phyloP scores from a whole-genome alignment of 1,284 basidiomycete species.

The Lignosus rhinocerotis region DNA sequence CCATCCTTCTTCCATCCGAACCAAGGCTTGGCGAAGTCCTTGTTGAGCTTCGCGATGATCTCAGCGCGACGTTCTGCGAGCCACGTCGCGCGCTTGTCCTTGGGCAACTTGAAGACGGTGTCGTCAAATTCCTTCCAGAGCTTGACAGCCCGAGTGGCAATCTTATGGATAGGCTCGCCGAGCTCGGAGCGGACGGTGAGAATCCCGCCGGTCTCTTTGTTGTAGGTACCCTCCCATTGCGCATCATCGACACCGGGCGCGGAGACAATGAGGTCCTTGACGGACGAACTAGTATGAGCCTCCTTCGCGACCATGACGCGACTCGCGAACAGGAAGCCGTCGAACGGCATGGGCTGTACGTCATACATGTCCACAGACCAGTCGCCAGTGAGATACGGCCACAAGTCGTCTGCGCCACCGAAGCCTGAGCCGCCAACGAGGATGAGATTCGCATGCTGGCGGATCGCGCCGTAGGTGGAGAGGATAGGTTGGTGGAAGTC shows the following conservation, averaged over 20 bases:
- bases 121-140: slow-evolving; percentile 99
- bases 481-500: slow-evolving; percentile 98
- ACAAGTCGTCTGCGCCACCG: slow-evolving; percentile 92
- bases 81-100: slow-evolving; percentile 93
- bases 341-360: slow-evolving; percentile 97
- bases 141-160: slow-evolving; percentile 94
- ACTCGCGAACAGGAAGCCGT: slow-evolving; percentile 94
- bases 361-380: slow-evolving; percentile 86
- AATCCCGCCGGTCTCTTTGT: slow-evolving; percentile 93
- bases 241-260: slow-evolving; percentile 91
- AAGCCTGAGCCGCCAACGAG: slow-evolving; percentile 98
- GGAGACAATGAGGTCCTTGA: slow-evolving; percentile 96
- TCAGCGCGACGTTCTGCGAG: slow-evolving; percentile 85
- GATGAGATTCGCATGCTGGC: slow-evolving; percentile 85
- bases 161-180: slow-evolving; percentile 99
- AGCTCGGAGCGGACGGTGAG: slow-evolving; percentile 97
- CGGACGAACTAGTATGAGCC: slow-evolving; percentile 90
- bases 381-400: slow-evolving; percentile 96
- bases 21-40: slow-evolving; percentile 96
- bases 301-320: slow-evolving; percentile 99
- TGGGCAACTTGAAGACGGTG: slow-evolving; percentile 90
- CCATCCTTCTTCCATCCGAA: slow-evolving; percentile 95
- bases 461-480: slow-evolving; percentile 87
- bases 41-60: slow-evolving; percentile 91
- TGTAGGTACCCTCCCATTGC: slow-evolving; percentile 95